phyloP scores from a whole-genome alignment of 768 basidiomycete genomes.

The Russula sp. region DNA sequence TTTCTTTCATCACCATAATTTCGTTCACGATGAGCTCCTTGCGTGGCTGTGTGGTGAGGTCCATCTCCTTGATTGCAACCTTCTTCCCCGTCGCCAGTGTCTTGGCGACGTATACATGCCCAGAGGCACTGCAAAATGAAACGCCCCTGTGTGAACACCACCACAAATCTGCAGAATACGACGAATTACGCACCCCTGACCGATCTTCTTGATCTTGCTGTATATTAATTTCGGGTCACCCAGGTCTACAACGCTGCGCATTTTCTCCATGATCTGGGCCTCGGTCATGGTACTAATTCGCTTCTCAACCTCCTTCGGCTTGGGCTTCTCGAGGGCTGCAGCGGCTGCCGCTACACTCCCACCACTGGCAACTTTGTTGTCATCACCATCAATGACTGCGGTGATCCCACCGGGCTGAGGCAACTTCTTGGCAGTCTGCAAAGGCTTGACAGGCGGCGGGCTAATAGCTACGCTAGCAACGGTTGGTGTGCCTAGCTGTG shows the following conservation, averaged over 20 bases:
- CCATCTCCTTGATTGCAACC: conserved; percentile 98
- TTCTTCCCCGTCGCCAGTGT: conserved; percentile 75
- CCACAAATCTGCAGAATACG: neutral
- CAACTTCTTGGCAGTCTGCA: conserved; percentile 61
- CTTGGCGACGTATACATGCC: conserved; percentile 97
- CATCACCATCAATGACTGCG: conserved; percentile 39
- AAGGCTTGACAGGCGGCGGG: conserved; percentile 61
- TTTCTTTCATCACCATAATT: conserved; percentile 98
- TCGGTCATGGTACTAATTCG: conserved; percentile 96
- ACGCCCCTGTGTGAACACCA: neutral
- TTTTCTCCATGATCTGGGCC: conserved; percentile 96
- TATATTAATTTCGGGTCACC: conserved; percentile 88
- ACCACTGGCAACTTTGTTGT: conserved; percentile 29
- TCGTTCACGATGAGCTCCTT: conserved; percentile 98
- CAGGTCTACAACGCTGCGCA: conserved; percentile 77
- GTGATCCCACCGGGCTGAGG: conserved; percentile 45
- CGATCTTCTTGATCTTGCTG: conserved; percentile 97
- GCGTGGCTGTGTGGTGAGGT: conserved; percentile 86
- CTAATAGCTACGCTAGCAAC: conserved; percentile 45
- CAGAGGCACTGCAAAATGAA: conserved; percentile 65
- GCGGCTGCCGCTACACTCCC: conserved; percentile 61
- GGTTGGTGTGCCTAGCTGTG: conserved; percentile 38
- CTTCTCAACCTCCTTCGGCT: conserved; percentile 65
- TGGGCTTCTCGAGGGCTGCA: conserved; percentile 51
- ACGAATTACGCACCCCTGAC: conserved; percentile 72